A percentile compares a stretch with the other conserved stretches of the same genome.
These are phyloP conservation scores for Fusarium anguioides DNA, from an alignment of 2,329 filamentous ascomycete species.

Conservation along the genomic window DNA sequence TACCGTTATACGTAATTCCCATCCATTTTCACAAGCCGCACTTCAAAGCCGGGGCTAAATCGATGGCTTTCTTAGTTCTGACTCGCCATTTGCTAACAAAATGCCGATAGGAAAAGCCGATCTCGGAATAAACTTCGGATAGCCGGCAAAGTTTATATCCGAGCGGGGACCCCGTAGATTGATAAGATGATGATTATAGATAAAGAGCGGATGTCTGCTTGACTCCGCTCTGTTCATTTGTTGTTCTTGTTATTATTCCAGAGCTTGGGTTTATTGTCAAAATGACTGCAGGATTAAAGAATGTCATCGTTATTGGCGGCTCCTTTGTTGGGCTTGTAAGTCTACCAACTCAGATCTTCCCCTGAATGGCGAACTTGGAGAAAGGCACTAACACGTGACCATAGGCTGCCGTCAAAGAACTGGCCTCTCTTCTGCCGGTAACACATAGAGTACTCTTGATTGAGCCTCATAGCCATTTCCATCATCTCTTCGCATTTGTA, in stretches of 20 bases:
- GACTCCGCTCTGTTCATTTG: background rate
- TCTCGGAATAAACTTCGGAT: slow-evolving; percentile 26
- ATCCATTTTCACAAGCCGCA: background rate
- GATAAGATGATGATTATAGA: slow-evolving; percentile 28
- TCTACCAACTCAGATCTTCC: no score
- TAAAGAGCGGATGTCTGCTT: no score
- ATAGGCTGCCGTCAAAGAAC: slow-evolving; percentile 42
- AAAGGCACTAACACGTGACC: background rate
- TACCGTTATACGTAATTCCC: background rate
- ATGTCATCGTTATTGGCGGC: slow-evolving; percentile 44
- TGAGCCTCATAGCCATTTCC: slow-evolving; percentile 64
- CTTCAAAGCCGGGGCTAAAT: background rate
- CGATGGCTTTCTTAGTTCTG: background rate
- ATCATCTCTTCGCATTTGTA: slow-evolving; percentile 60
- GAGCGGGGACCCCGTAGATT: slow-evolving; percentile 13
- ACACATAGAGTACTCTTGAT: slow-evolving; percentile 53
- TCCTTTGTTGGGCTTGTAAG: slow-evolving; percentile 45
- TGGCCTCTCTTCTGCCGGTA: slow-evolving; percentile 33
- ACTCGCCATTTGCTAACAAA: background rate
- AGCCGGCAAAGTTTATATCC: slow-evolving; percentile 24
- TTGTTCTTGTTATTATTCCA: background rate
- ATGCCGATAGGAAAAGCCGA: slow-evolving; percentile 18
- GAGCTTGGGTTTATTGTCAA: background rate
- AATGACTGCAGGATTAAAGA: slow-evolving; percentile 40
- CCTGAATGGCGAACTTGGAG: no score